Evolutionary conservation across 805 yeast genomes (phyloP).

Genomic region (Pichia insulana): DNA sequence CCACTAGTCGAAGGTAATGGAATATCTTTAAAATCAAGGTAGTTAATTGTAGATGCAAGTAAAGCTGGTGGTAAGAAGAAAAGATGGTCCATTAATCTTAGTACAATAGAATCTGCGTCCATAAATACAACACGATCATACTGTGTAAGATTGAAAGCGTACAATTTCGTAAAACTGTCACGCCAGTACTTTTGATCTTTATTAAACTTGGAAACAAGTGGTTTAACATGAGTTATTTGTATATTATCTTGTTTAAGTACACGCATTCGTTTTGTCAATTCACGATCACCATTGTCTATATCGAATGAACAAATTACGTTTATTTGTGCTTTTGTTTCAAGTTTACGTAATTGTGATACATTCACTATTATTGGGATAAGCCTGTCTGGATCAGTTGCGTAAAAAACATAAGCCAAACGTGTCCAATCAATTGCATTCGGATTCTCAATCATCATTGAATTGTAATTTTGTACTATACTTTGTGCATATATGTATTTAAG

Average conservation of each 20-base stretch:
- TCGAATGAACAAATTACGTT: constrained; percentile 33
- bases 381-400: constrained; percentile 46
- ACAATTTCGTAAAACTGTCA: constrained; percentile 46
- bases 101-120: constrained; percentile 46
- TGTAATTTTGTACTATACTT: constrained; percentile 13
- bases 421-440: constrained; percentile 30
- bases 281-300: background rate
- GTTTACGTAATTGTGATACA: constrained; percentile 30
- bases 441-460: constrained; percentile 5
- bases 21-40: constrained; percentile 26
- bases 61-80: constrained; percentile 41
- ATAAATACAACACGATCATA: constrained; percentile 47
- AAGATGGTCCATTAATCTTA: constrained; percentile 38
- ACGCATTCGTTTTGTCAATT: background rate
- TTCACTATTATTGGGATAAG: constrained; percentile 46
- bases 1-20: background rate
- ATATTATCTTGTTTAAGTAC: constrained; percentile 16
- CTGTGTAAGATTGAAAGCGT: constrained; percentile 39
- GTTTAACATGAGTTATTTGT: constrained; percentile 22
- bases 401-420: constrained; percentile 48
- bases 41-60: constrained; percentile 39
- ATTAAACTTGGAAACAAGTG: constrained; percentile 11
- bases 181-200: constrained; percentile 33
- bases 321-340: constrained; percentile 33
- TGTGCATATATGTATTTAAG: constrained; percentile 16